Percentiles rank a stretch among this genome's conserved stretches.
phyloP scores from a whole-genome alignment of 208 protist species.

The Acanthamoeba sp. region DNA sequence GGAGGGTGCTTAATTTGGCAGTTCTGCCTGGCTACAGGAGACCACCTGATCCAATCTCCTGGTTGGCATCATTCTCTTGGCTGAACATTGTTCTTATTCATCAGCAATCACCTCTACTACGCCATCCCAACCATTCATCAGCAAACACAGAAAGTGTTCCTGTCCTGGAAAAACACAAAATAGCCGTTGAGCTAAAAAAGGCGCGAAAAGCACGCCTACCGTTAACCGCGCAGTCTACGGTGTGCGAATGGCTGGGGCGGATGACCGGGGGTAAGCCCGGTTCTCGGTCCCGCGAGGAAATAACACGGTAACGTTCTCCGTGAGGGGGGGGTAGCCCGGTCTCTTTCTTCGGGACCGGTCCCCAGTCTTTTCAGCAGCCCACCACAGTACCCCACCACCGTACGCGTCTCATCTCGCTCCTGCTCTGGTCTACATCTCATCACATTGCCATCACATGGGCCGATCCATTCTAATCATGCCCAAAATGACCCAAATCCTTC shows the following conservation, averaged over 20 bases:
- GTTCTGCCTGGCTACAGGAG: too few species aligned
- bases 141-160: background rate
- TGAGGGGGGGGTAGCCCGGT: background rate
- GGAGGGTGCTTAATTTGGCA: too few species aligned
- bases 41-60: too few species aligned
- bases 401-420: background rate
- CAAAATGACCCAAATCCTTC: background rate
- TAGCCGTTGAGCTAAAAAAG: background rate
- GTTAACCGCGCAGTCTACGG: background rate
- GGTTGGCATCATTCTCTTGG: too few species aligned
- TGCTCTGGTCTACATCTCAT: background rate
- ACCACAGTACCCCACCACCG: background rate
- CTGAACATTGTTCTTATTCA: too few species aligned
- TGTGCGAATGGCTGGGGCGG: background rate
- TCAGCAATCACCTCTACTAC: too few species aligned
- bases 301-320: constrained; percentile 56
- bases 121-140: too few species aligned
- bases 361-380: constrained; percentile 15
- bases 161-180: background rate
- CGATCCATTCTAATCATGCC: background rate
- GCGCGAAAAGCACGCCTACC: background rate
- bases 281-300: background rate
- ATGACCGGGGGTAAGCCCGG: constrained; percentile 3
- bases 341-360: background rate
- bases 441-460: background rate